Percentiles rank a stretch among this genome's conserved stretches.
Conservation (phyloP, 2,329 filamentous ascomycete genomes). For the Phoma sp. region DNA sequence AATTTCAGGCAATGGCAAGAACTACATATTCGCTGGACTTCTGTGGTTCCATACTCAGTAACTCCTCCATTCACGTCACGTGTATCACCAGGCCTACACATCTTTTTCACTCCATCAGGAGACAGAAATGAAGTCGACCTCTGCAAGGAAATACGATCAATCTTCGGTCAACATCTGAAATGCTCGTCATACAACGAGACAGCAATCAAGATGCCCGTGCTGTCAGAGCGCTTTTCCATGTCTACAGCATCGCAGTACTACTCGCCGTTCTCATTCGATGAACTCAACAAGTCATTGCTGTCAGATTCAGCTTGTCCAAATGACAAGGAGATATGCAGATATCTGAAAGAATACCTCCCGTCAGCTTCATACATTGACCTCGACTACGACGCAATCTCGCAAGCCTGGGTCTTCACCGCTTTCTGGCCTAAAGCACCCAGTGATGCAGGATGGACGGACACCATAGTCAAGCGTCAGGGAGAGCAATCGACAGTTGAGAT, state of each 20-base stretch:
- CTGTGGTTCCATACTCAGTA: conserved; percentile 62
- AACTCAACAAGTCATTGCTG: background rate
- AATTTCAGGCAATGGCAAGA: conserved; percentile 71
- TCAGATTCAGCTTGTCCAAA: background rate
- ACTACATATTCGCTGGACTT: conserved; percentile 82
- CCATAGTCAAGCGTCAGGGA: conserved; percentile 36
- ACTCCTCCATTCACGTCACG: conserved; percentile 76
- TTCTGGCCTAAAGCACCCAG: conserved; percentile 60
- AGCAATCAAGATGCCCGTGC: conserved; percentile 66
- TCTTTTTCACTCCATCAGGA: conserved; percentile 72
- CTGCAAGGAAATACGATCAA: conserved; percentile 64
- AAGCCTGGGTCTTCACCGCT: conserved; percentile 68
- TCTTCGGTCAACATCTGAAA: conserved; percentile 62
- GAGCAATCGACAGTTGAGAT: conserved; percentile 72
- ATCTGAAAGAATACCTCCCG: conserved; percentile 55
- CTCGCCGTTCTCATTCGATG: conserved; percentile 45
- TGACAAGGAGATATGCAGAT: conserved; percentile 54
- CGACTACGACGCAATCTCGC: conserved; percentile 74
- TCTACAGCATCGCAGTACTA: conserved; percentile 74
- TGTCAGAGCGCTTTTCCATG: conserved; percentile 66
- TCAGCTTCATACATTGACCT: conserved; percentile 74
- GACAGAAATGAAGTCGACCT: conserved; percentile 49
- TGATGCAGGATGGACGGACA: conserved; percentile 54
- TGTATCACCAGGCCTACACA: conserved; percentile 79
- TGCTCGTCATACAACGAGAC: conserved; percentile 63